Evolutionary conservation across 257 asterid species (phyloP), one percentile per base, ranked within the genome.

Genomic region (Fraxinus quadrangulata): DNA sequence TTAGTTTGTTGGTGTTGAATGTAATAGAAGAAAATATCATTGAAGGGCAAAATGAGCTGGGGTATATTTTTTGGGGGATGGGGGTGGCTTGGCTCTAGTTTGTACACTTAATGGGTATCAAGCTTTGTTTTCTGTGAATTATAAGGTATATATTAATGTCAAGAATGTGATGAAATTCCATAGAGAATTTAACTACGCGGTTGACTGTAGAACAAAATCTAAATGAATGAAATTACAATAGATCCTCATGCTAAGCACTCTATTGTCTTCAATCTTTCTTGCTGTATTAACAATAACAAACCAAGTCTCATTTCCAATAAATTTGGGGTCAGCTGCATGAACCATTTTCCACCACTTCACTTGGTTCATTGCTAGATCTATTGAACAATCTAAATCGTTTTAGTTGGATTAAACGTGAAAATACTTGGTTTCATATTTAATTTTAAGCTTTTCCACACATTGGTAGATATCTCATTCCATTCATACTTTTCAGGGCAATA

Each of bases 401-500:
- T 19, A 51, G 12, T 61, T 61, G 34, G 33, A 36, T 36, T 3
- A 9, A 10, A 26, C 11, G 11, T 30, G 63, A 67, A 21, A 59
- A 61, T 24, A 24, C 68, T 61, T 24, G 9, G 66, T 68, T 14
- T 56, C n/a, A 7, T 40, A 6, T 40, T 69, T 39, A 36, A 11
- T 74, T 68, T 59, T 19, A 65, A 59, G 30, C 36, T 33, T n/a
- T 51, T 77, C n/a, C 34, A 61, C 40, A 30, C 69, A 7, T 40
- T 71, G 76, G 54, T 33, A 59, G 39, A 28, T 14, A 70, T 80
- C 59, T 78, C 67, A 37, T 47, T 75, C 75, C 24, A 36, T 34
- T 82, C n/a, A 37, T 47, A 33, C 75, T 73, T 80, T 78, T 30
- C 87, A 92, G 97, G 99, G 99, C 70, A 94, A 88, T 85, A 54